phyloP scores from a whole-genome alignment of 2,329 filamentous ascomycete species.

The Aspergillus vadensis region DNA sequence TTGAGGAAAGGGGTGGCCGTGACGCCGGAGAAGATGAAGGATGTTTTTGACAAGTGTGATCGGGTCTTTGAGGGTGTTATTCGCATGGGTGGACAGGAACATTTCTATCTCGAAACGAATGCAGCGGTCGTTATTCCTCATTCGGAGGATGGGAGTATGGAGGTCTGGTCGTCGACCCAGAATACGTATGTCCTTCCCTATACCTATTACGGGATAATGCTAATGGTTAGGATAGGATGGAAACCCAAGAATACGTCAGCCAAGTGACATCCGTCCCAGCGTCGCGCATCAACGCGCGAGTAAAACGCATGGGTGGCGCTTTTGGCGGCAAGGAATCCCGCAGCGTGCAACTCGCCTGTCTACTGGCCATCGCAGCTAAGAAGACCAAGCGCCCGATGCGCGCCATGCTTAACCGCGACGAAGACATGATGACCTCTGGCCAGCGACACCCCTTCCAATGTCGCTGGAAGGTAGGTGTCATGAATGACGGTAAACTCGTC shows the following conservation, averaged over 20 bases:
- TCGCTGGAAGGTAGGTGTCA: constrained; percentile 60
- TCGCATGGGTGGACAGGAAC: constrained; percentile 67
- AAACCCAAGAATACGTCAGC: constrained; percentile 73
- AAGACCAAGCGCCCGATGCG: constrained; percentile 75
- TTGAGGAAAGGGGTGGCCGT: constrained; percentile 67
- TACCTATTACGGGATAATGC: neutral
- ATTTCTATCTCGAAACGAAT: constrained; percentile 90
- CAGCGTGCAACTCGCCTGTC: constrained; percentile 73
- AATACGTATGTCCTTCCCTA: constrained; percentile 63
- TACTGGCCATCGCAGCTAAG: constrained; percentile 75
- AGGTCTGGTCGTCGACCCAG: constrained; percentile 81
- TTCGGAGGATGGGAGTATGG: constrained; percentile 83
- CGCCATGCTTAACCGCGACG: constrained; percentile 85
- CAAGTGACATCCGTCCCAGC: constrained; percentile 73
- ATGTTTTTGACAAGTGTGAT: constrained; percentile 10
- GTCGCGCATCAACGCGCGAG: constrained; percentile 78
- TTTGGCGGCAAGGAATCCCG: constrained; percentile 88
- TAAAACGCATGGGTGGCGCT: constrained; percentile 81
- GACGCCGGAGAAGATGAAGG: constrained; percentile 6
- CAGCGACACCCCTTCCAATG: constrained; percentile 83
- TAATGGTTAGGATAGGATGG: constrained; percentile 23
- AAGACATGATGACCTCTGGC: constrained; percentile 82
- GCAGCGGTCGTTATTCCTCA: constrained; percentile 79
- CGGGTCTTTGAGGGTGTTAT: constrained; percentile 27
- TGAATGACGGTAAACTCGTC: constrained; percentile 18